A percentile compares a stretch with the other conserved stretches of the same genome.
phyloP scores from a whole-genome alignment of 2,329 filamentous ascomycete species.

The Phyllosticta citriasiana region DNA sequence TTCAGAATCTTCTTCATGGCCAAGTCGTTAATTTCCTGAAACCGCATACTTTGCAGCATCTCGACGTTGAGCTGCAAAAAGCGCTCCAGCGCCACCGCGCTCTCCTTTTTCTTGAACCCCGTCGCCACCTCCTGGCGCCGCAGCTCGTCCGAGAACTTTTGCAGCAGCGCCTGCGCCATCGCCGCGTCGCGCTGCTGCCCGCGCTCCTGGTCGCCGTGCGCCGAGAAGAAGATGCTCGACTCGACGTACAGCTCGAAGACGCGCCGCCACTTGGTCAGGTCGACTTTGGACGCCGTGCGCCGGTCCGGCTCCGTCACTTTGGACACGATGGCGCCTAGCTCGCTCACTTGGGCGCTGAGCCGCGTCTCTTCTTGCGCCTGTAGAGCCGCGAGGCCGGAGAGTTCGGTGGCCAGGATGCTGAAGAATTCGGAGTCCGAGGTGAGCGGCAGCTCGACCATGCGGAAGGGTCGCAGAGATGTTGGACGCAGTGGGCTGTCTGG shows the following conservation, averaged over 20 bases:
- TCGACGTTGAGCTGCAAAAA: conserved; percentile 66
- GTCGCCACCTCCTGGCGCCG: conserved; percentile 43
- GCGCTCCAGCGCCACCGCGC: conserved; percentile 51
- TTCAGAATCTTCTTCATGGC: conserved; percentile 79
- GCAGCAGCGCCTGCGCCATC: conserved; percentile 56
- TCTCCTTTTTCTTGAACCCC: conserved; percentile 57
- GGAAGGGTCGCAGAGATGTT: conserved; percentile 18
- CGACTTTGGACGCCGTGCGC: conserved; percentile 45
- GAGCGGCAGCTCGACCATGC: conserved; percentile 61
- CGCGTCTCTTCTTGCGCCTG: conserved; percentile 56
- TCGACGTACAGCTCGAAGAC: conserved; percentile 77
- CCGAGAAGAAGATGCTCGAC: conserved; percentile 72
- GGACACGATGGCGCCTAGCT: conserved; percentile 55
- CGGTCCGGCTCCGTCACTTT: conserved; percentile 55
- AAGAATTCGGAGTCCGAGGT: conserved; percentile 75
- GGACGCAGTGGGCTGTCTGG: background rate
- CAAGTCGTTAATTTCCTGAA: conserved; percentile 72
- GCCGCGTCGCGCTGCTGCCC: conserved; percentile 53
- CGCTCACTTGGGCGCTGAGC: conserved; percentile 53
- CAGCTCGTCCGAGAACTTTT: conserved; percentile 63
- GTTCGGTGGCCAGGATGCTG: conserved; percentile 59
- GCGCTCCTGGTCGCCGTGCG: conserved; percentile 55
- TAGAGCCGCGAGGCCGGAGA: conserved; percentile 57
- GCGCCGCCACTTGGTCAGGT: conserved; percentile 66
- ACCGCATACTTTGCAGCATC: conserved; percentile 70